A percentile compares a stretch with the other conserved stretches of the same genome.
These are phyloP conservation scores for Barnettozyma vustinii DNA, from an alignment of 805 yeast genomes.

Conservation along the genomic window DNA sequence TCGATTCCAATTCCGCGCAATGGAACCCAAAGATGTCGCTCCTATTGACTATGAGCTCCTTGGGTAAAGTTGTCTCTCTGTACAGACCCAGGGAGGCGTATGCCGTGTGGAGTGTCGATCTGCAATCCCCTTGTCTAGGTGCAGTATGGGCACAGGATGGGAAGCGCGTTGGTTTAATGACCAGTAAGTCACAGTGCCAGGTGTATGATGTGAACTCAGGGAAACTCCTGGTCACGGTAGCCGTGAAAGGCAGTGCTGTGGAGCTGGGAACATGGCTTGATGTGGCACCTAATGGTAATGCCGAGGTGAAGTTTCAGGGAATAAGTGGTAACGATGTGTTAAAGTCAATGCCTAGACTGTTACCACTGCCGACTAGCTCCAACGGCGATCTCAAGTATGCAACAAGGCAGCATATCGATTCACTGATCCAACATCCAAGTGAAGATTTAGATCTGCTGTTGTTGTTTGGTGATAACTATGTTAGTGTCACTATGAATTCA, in stretches of 20 bases:
- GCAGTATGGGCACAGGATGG: slow-evolving; percentile 36
- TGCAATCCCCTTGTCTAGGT: slow-evolving; percentile 4
- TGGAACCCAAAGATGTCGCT: slow-evolving; percentile 53
- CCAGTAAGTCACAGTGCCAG: slow-evolving; percentile 37
- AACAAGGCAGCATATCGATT: slow-evolving; percentile 26
- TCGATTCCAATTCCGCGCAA: slow-evolving; percentile 1
- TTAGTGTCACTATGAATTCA: slow-evolving; percentile 30
- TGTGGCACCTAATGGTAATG: background rate
- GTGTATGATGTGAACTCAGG: slow-evolving; percentile 45
- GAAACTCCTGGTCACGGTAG: slow-evolving; percentile 26
- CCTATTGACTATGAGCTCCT: slow-evolving; percentile 33
- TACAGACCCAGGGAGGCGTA: slow-evolving; percentile 31
- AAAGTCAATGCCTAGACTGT: slow-evolving; percentile 33
- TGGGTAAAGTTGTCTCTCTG: slow-evolving; percentile 46
- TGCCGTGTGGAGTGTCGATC: slow-evolving; percentile 36
- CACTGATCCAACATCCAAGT: slow-evolving; percentile 20
- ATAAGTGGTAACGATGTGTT: slow-evolving; percentile 28
- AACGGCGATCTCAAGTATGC: slow-evolving; percentile 17
- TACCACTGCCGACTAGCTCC: slow-evolving; percentile 24
- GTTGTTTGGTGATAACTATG: slow-evolving; percentile 18
- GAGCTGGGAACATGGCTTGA: slow-evolving; percentile 16
- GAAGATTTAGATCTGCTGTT: slow-evolving; percentile 25
- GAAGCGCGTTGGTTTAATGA: slow-evolving; percentile 38
- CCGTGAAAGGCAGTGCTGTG: slow-evolving; percentile 6
- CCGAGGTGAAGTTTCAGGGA: slow-evolving; percentile 16